phyloP scores from a whole-genome alignment of 1,284 basidiomycete genomes.

The Fomes fomentarius region DNA sequence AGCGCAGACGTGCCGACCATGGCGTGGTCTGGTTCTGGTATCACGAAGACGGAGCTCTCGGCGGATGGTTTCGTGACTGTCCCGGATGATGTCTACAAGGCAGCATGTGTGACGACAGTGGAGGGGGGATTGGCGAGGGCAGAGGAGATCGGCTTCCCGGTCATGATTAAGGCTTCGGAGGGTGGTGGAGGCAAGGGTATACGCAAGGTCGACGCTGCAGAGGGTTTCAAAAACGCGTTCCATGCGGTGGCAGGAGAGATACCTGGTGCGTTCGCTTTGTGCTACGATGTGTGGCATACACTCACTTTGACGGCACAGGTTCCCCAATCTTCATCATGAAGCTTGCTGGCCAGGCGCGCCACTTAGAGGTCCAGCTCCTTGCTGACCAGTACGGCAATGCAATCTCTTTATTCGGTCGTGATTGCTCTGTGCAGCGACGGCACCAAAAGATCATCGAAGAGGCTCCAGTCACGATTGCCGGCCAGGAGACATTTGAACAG shows the following conservation, averaged over 20 bases:
- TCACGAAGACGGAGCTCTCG: constrained; percentile 87
- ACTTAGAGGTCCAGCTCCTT: constrained; percentile 97
- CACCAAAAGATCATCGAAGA: constrained; percentile 99
- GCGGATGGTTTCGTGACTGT: constrained; percentile 93
- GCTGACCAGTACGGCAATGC: constrained; percentile 99
- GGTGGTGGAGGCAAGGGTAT: constrained; percentile 99
- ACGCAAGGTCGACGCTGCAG: constrained; percentile 84
- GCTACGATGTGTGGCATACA: not conserved
- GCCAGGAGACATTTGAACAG: constrained; percentile 87
- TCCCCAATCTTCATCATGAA: constrained; percentile 99
- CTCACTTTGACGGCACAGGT: too few relatives aligned
- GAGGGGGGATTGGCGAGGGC: constrained; percentile 89
- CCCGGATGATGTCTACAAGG: constrained; percentile 87
- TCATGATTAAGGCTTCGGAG: constrained; percentile 99
- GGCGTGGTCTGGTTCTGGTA: constrained; percentile 98
- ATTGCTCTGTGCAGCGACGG: constrained; percentile 98
- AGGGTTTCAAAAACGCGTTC: constrained; percentile 93
- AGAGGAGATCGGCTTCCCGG: constrained; percentile 91
- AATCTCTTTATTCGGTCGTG: constrained; percentile 98
- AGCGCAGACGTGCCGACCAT: constrained; percentile 97
- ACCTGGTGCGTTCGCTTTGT: constrained; percentile 63
- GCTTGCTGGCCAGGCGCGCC: constrained; percentile 95
- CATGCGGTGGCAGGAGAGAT: constrained; percentile 96
- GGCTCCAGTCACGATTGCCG: constrained; percentile 97
- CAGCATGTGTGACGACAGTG: constrained; percentile 90